Base-by-base conservation (phyloP, 139 green algal species). In the Nannochloris sp. region DNA sequence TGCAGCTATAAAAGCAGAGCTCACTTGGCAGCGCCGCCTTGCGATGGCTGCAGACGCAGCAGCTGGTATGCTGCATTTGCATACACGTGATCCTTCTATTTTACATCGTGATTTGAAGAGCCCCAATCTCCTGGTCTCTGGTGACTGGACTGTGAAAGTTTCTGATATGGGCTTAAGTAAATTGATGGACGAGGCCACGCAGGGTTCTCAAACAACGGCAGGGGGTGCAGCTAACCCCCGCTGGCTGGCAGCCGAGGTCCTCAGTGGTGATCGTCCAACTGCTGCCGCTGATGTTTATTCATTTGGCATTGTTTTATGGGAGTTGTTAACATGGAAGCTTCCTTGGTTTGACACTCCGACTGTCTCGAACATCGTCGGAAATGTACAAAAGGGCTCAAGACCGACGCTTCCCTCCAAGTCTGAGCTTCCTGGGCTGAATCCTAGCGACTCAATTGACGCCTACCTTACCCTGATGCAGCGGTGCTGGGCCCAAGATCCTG, bases 41-140 rank as follows among this genome's bases (percentile, higher is more conserved):
- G n/a, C 37, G 10, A 82, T 70, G 24, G 46, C 62, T 13, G 25
- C 32, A 14, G 62, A 70, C 31, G 30, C 30, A 44, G 62, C 45
- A 75, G 47, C 42, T 13, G 83, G 81, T 55, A 91, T 92, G 82
- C 64, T 83, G 35, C 95, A 95, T 68, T 79, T 96, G 64, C 90
- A 96, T 76, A 81, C 63, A 19, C 83, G 82, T 60, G 74, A 45
- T 31, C 88, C 88, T 6, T 70, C 81, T 23, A 84, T 96, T 23
- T 77, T 95, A n/a, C 90, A 96, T 54, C 75, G 88, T 14, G 90
- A 96, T 74, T 77, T 96, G 38, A 88, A 86, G 61, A 75, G 46
- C 3, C 81, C 73, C 8, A 76, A 80, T 44, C 36, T 76, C 12
- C 67, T 90, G 8, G 68, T 90, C 24, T 81, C 74, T 23, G 67